Evolutionary conservation across 2,329 filamentous ascomycete genomes (phyloP).

Genomic region (Verticillium alfalfae): DNA sequence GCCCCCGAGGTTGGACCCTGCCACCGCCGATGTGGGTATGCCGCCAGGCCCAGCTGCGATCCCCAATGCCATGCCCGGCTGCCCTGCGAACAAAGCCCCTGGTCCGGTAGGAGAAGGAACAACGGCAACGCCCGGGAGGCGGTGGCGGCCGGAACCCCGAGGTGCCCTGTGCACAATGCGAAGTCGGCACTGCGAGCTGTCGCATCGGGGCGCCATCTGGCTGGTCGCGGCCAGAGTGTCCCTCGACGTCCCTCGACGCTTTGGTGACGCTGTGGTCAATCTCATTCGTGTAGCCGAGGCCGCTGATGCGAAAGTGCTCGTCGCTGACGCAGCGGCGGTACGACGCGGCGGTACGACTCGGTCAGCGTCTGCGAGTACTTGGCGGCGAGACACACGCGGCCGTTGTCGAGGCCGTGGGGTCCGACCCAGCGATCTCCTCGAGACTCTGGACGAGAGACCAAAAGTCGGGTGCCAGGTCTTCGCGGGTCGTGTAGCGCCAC

Average conservation of each 20-base stretch:
- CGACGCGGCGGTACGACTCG: constrained; percentile 8
- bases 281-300: constrained; percentile 3
- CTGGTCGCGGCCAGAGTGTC: neutral
- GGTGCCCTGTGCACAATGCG: neutral
- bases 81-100: neutral
- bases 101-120: neutral
- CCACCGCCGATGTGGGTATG: neutral
- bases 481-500: constrained; percentile 16
- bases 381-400: constrained; percentile 4
- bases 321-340: constrained; percentile 8
- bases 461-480: constrained; percentile 14
- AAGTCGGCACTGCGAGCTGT: neutral
- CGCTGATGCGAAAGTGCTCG: constrained; percentile 5
- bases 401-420: neutral
- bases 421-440: constrained; percentile 15
- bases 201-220: neutral
- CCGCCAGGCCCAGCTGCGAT: neutral
- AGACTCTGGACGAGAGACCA: constrained; percentile 15
- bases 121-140: neutral
- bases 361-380: constrained; percentile 12
- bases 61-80: neutral
- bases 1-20: neutral
- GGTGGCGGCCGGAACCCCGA: neutral
- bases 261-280: constrained; percentile 1
- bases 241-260: neutral